Conservation (phyloP, 305 asterid genomes). For the Solanum chacoense region DNA sequence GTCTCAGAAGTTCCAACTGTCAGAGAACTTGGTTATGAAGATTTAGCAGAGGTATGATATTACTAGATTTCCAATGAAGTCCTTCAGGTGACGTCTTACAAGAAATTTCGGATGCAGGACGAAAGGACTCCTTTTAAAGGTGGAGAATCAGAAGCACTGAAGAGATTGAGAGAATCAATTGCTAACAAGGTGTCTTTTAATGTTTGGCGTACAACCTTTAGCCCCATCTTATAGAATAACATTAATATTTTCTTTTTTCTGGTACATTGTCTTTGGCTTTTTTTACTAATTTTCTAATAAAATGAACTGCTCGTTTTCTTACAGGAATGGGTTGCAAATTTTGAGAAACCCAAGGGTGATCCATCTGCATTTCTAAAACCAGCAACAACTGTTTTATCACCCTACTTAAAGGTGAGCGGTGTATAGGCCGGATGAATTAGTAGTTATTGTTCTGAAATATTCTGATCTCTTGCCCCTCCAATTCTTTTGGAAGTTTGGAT, state of each 20-base stretch:
- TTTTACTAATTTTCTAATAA: neutral
- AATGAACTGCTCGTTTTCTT: slow-evolving; percentile 3
- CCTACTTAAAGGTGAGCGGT: slow-evolving; percentile 74
- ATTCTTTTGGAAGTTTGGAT: slow-evolving; percentile 75
- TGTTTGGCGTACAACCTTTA: neutral
- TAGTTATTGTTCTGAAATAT: slow-evolving; percentile 8
- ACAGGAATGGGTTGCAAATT: slow-evolving; percentile 89
- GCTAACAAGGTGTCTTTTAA: slow-evolving; percentile 44
- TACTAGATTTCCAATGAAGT: neutral
- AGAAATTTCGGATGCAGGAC: slow-evolving; percentile 35
- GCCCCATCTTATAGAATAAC: neutral
- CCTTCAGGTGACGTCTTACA: neutral
- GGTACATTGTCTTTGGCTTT: neutral
- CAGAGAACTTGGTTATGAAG: slow-evolving; percentile 69
- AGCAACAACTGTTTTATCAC: slow-evolving; percentile 86
- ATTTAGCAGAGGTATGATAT: slow-evolving; percentile 40
- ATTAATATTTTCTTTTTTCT: neutral
- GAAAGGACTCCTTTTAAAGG: slow-evolving; percentile 73
- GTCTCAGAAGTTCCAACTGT: slow-evolving; percentile 61
- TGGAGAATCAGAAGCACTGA: slow-evolving; percentile 90
- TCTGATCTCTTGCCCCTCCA: slow-evolving; percentile 24
- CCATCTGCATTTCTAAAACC: slow-evolving; percentile 84
- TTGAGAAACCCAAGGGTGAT: slow-evolving; percentile 97
- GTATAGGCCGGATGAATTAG: neutral
- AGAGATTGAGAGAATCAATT: slow-evolving; percentile 61